phyloP scores from a whole-genome alignment of 495 filamentous ascomycete species.

The Penicillium lagena region DNA sequence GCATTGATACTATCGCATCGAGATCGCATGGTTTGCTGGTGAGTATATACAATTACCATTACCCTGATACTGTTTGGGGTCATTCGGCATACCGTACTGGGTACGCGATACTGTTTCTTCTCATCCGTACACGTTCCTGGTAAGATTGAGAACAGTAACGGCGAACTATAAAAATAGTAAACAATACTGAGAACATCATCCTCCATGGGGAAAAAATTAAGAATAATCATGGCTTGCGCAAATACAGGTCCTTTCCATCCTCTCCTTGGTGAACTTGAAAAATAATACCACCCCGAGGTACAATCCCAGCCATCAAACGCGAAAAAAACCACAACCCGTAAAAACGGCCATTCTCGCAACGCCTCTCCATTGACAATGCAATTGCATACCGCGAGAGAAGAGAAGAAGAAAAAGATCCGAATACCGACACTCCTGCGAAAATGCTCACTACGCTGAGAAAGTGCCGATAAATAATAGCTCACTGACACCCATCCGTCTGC shows the following conservation, averaged over 20 bases:
- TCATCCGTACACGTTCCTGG: conserved; percentile 13
- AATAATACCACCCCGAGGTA: background rate
- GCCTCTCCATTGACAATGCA: too few species aligned
- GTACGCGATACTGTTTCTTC: conserved; percentile 15
- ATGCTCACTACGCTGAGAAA: conserved; percentile 29
- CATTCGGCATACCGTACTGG: conserved; percentile 10
- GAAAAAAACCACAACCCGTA: too few species aligned
- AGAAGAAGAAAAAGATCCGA: background rate
- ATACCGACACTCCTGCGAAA: conserved; percentile 6
- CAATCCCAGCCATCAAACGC: background rate
- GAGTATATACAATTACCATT: conserved; percentile 6
- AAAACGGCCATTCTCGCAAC: too few species aligned
- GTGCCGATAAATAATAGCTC: background rate
- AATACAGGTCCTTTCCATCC: too few species aligned
- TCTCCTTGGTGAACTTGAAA: too few species aligned
- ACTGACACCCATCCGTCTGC: too few species aligned
- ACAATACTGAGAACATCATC: background rate
- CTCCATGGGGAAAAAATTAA: too few species aligned
- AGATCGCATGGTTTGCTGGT: too few species aligned
- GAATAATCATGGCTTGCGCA: too few species aligned
- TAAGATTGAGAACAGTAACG: conserved; percentile 10
- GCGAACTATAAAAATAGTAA: background rate
- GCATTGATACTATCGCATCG: too few species aligned
- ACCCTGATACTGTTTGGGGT: conserved; percentile 3
- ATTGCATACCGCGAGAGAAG: background rate